A percentile compares a stretch with the other conserved stretches of the same genome.
These are phyloP conservation scores for Fistulifera solaris DNA, from an alignment of 108 stramenopile genomes.

Conservation along the genomic window DNA sequence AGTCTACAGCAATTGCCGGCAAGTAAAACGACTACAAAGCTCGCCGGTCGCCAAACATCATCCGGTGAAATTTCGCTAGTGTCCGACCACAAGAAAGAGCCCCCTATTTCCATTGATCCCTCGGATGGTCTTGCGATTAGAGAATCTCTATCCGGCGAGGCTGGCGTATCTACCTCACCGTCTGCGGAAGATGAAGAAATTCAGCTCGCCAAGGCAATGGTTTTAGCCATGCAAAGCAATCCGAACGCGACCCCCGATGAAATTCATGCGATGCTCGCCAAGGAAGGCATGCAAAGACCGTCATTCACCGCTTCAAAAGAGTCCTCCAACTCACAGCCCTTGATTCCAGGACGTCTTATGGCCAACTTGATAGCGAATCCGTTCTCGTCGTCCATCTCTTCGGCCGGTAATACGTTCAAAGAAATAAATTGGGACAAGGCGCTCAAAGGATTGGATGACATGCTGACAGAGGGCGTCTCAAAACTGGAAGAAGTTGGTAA, in stretches of 20 bases:
- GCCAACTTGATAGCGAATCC: background rate
- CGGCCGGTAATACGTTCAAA: background rate
- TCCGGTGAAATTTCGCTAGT: background rate
- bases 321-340: background rate
- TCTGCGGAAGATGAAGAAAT: conserved; percentile 40
- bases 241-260: conserved; percentile 55
- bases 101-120: background rate
- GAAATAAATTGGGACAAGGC: background rate
- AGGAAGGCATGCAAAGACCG: background rate
- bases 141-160: background rate
- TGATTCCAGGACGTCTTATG: conserved; percentile 1
- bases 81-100: background rate
- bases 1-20: no score
- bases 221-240: conserved; percentile 54
- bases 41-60: no score
- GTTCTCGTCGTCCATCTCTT: no score
- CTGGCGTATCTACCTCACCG: no score
- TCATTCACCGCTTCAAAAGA: background rate
- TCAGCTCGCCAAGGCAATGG: conserved; percentile 52
- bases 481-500: no score
- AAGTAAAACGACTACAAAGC: no score
- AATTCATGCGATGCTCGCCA: conserved; percentile 10
- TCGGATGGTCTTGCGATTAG: background rate
- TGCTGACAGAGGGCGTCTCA: no score
- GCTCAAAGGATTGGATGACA: background rate